A percentile compares a stretch with the other conserved stretches of the same genome.
These are phyloP conservation scores for Pyrenopolyporus hunteri DNA, from an alignment of 495 filamentous ascomycete genomes.

Conservation along the genomic window DNA sequence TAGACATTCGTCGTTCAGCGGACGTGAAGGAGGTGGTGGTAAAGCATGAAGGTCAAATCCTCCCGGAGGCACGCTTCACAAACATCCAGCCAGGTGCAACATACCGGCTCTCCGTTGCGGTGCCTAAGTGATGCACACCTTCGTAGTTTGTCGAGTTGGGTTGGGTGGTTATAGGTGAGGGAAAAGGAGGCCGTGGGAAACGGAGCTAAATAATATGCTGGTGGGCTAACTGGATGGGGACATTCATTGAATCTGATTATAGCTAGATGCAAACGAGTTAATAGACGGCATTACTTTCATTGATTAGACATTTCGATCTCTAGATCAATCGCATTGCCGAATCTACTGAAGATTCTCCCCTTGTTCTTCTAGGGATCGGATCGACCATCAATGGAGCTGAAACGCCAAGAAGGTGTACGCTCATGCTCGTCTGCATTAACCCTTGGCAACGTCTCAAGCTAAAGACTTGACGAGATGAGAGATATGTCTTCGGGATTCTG, in stretches of 20 bases:
- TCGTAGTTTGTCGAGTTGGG: not conserved
- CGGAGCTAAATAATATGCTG: not conserved
- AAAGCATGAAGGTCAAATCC: conserved; percentile 38
- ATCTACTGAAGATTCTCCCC: not conserved
- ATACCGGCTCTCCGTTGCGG: conserved; percentile 49
- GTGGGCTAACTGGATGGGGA: conserved; percentile 13
- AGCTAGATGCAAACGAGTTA: not conserved
- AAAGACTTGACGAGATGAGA: conserved; percentile 2
- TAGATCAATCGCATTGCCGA: not conserved
- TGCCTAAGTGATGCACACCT: conserved; percentile 36
- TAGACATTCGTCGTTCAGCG: conserved; percentile 50
- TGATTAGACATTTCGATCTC: conserved; percentile 2
- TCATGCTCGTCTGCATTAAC: conserved; percentile 7
- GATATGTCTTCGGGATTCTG: conserved; percentile 11
- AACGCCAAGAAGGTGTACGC: conserved; percentile 34
- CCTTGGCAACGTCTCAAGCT: conserved; percentile 35
- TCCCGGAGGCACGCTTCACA: conserved; percentile 49
- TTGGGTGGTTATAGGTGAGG: not conserved
- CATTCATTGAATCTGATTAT: conserved; percentile 11
- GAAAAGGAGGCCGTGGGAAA: conserved; percentile 7
- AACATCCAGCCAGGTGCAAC: conserved; percentile 47
- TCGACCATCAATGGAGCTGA: conserved; percentile 18
- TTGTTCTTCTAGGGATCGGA: conserved; percentile 2
- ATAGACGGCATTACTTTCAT: conserved; percentile 7
- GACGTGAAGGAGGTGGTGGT: conserved; percentile 53